Percentiles rank a stretch among this genome's conserved stretches.
These are phyloP conservation scores for Cruciata laevipes DNA, from an alignment of 257 asterid species.

Conservation along the genomic window DNA sequence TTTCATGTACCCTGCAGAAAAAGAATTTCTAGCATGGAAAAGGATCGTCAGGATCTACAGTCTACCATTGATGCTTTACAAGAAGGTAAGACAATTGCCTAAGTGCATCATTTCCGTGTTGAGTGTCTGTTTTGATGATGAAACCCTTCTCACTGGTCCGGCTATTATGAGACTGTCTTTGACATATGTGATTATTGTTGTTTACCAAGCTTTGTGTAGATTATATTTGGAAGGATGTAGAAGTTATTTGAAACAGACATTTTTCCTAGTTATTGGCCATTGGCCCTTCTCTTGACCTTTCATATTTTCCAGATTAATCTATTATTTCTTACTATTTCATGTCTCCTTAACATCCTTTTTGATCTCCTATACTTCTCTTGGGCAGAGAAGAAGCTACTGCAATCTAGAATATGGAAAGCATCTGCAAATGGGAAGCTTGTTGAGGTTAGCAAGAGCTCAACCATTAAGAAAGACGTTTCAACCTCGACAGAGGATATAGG, in stretches of 20 bases:
- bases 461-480: constrained; percentile 50
- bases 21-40: constrained; percentile 76
- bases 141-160: too few relatives aligned
- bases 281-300: too few relatives aligned
- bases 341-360: not conserved
- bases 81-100: constrained; percentile 50
- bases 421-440: constrained; percentile 55
- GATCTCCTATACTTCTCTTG: constrained; percentile 18
- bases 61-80: constrained; percentile 82
- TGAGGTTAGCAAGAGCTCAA: constrained; percentile 39
- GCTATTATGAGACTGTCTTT: not conserved
- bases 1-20: constrained; percentile 39
- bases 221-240: not conserved
- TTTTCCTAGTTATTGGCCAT: not conserved
- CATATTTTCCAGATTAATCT: not conserved
- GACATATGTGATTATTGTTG: constrained; percentile 3
- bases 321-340: too few relatives aligned
- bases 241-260: not conserved
- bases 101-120: not conserved
- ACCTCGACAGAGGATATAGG: constrained; percentile 95
- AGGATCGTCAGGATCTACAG: constrained; percentile 81
- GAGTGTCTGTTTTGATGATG: not conserved
- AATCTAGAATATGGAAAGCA: constrained; percentile 69
- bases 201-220: not conserved
- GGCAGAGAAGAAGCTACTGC: constrained; percentile 85